Conservation (phyloP, 805 yeast genomes). For the Wickerhamomyces strasburgensis region DNA sequence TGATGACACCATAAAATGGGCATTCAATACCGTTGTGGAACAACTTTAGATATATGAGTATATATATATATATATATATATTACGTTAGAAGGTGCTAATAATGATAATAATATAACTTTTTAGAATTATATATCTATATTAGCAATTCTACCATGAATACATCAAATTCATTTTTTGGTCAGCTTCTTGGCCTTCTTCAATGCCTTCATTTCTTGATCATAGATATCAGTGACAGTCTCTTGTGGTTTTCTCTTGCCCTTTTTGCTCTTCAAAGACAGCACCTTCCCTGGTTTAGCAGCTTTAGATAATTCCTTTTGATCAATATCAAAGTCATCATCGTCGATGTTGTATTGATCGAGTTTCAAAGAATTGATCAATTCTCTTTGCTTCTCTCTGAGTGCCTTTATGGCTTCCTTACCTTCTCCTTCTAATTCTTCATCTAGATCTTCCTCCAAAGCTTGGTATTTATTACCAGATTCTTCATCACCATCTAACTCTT, state of each 20-base stretch:
- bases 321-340: conserved; percentile 75
- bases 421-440: conserved; percentile 63
- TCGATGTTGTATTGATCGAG: conserved; percentile 81
- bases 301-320: conserved; percentile 52
- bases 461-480: conserved; percentile 42
- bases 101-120: too few relatives aligned
- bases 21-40: background rate
- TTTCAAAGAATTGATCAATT: conserved; percentile 80
- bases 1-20: conserved; percentile 1
- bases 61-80: too few relatives aligned
- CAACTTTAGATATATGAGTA: background rate
- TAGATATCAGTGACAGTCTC: conserved; percentile 66
- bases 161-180: conserved; percentile 13
- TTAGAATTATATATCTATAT: too few relatives aligned
- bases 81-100: too few relatives aligned
- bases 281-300: conserved; percentile 67
- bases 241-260: conserved; percentile 51
- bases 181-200: conserved; percentile 36
- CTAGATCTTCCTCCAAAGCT: conserved; percentile 53
- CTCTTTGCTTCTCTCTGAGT: conserved; percentile 71
- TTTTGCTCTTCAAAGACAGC: conserved; percentile 62
- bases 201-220: conserved; percentile 68
- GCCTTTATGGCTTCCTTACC: conserved; percentile 67
- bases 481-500: conserved; percentile 20
- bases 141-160: too few relatives aligned